These are phyloP conservation scores for Colletotrichum sojae DNA, from an alignment of 2,329 filamentous ascomycete genomes.

Conservation along the genomic window DNA sequence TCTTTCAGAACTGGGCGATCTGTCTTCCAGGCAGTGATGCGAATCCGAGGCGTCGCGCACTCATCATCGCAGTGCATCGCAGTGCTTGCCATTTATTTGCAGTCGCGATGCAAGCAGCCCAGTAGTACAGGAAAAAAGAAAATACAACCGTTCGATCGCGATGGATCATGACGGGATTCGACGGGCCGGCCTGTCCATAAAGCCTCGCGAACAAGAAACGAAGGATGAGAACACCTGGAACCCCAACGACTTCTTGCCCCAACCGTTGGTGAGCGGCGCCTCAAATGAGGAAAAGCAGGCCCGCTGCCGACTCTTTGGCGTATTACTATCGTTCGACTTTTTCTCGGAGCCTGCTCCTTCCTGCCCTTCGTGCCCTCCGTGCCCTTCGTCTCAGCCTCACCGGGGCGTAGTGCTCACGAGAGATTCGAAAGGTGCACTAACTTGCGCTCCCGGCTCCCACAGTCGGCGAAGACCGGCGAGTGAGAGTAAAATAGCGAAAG, in stretches of 20 bases:
- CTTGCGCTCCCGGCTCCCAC: background rate
- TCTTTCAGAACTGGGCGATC: too few relatives aligned
- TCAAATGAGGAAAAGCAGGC: background rate
- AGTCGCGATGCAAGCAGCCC: background rate
- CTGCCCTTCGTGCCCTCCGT: background rate
- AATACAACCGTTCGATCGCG: background rate
- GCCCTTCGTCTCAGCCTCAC: background rate
- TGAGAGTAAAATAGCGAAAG: background rate
- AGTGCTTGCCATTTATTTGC: background rate
- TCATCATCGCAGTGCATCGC: background rate
- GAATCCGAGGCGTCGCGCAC: background rate
- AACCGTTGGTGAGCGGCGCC: background rate
- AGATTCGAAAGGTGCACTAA: background rate
- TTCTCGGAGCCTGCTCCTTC: conserved; percentile 1
- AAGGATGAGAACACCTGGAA: background rate
- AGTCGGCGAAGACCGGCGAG: background rate
- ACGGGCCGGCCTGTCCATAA: background rate
- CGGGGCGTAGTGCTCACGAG: background rate
- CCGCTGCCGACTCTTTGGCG: background rate
- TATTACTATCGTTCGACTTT: conserved; percentile 9
- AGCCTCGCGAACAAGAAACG: background rate
- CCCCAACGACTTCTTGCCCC: background rate
- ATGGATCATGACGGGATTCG: background rate
- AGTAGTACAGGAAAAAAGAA: background rate
- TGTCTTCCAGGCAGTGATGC: background rate